These are phyloP conservation scores for Pseudogymnoascus sp. DNA, from an alignment of 2,329 filamentous ascomycete genomes.

Conservation along the genomic window DNA sequence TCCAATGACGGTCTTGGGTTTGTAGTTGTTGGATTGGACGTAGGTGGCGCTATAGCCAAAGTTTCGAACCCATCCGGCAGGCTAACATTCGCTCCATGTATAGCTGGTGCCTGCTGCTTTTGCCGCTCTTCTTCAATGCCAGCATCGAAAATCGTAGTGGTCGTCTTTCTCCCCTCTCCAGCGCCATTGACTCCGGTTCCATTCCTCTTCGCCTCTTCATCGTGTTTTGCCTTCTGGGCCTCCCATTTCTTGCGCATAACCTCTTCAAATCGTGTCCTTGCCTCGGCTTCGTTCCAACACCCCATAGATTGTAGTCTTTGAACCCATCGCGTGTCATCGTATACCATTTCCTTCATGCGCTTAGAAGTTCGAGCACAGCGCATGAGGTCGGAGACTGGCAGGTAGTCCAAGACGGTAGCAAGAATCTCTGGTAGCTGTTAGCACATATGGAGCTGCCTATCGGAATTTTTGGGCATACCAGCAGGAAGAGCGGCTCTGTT, in stretches of 20 bases:
- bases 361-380: conserved; percentile 75
- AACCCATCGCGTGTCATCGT: conserved; percentile 95
- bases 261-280: conserved; percentile 71
- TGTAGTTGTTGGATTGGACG: conserved; percentile 27
- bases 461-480: conserved; percentile 43
- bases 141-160: conserved; percentile 66
- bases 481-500: conserved; percentile 73
- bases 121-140: conserved; percentile 55
- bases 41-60: conserved; percentile 44
- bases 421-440: conserved; percentile 60
- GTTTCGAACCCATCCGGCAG: conserved; percentile 72
- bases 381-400: conserved; percentile 77
- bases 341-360: conserved; percentile 94
- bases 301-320: conserved; percentile 77
- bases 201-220: conserved; percentile 26
- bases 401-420: conserved; percentile 77
- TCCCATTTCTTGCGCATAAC: conserved; percentile 53
- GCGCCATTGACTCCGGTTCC: conserved; percentile 24
- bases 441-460: neutral
- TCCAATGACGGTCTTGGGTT: conserved; percentile 33
- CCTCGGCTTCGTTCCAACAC: conserved; percentile 85
- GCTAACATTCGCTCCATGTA: conserved; percentile 23
- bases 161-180: conserved; percentile 28
- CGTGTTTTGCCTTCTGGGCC: conserved; percentile 36
- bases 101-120: conserved; percentile 27